Evolutionary conservation across 352 stramenopile species (phyloP).

Genomic region (Bremia lactucae): DNA sequence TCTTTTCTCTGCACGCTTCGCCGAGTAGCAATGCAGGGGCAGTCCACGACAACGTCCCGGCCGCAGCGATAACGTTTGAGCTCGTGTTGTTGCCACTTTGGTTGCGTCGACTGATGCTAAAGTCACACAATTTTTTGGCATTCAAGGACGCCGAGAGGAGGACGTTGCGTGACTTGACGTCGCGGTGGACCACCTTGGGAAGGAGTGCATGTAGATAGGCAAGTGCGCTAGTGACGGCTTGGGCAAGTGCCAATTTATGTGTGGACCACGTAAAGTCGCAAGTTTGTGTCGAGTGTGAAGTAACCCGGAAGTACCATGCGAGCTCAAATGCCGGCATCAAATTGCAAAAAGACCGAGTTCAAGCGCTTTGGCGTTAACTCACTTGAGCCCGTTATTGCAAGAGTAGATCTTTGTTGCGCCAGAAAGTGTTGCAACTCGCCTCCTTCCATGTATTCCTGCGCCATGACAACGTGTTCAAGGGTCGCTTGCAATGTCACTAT

Average conservation of each 20-base stretch:
- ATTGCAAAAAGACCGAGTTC: too few relatives aligned
- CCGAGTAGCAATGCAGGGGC: slow-evolving; percentile 50
- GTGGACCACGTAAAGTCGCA: slow-evolving; percentile 40
- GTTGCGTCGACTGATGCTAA: slow-evolving; percentile 45
- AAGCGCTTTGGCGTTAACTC: slow-evolving; percentile 11
- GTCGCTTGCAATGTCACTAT: slow-evolving; percentile 52
- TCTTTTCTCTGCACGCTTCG: slow-evolving; percentile 61
- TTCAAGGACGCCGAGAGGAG: slow-evolving; percentile 41
- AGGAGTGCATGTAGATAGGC: slow-evolving; percentile 65
- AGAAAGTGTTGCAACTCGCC: slow-evolving; percentile 61
- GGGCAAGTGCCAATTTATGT: slow-evolving; percentile 44
- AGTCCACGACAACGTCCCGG: slow-evolving; percentile 53
- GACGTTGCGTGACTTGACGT: slow-evolving; percentile 87
- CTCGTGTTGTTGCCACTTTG: slow-evolving; percentile 24
- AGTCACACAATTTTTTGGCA: slow-evolving; percentile 47
- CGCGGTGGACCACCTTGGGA: slow-evolving; percentile 76
- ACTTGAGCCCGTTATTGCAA: slow-evolving; percentile 3
- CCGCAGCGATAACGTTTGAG: slow-evolving; percentile 39
- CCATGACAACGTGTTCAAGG: slow-evolving; percentile 59
- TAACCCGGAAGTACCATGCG: slow-evolving; percentile 7
- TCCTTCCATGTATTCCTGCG: slow-evolving; percentile 62
- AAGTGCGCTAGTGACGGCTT: slow-evolving; percentile 50
- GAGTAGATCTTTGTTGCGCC: slow-evolving; percentile 11
- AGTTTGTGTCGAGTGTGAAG: slow-evolving; percentile 9
- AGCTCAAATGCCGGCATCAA: too few relatives aligned